A percentile compares a stretch with the other conserved stretches of the same genome.
Evolutionary conservation across 2,329 filamentous ascomycete species (phyloP).

Genomic region (Chrysoporthe cubensis): DNA sequence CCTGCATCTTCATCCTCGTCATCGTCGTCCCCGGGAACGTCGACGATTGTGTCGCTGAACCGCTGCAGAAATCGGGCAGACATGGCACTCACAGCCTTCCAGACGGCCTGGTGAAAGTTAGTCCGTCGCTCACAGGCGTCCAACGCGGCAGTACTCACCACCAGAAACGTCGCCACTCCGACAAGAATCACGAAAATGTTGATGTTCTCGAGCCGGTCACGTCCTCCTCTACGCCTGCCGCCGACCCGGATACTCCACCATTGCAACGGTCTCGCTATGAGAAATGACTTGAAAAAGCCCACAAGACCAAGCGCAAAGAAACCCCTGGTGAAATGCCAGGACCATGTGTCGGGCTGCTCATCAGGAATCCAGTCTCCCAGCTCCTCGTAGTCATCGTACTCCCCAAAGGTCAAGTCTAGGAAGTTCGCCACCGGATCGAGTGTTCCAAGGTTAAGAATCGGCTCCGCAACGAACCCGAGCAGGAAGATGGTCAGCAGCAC

Average conservation of each 20-base stretch:
- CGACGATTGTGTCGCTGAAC: slow-evolving; percentile 79
- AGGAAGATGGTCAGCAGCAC: slow-evolving; percentile 75
- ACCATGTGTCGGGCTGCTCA: slow-evolving; percentile 66
- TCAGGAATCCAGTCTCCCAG: slow-evolving; percentile 45
- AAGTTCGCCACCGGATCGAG: slow-evolving; percentile 74
- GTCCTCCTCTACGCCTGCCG: slow-evolving; percentile 65
- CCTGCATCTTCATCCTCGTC: slow-evolving; percentile 49
- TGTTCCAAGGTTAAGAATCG: slow-evolving; percentile 81
- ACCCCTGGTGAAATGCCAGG: slow-evolving; percentile 85
- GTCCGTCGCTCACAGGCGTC: slow-evolving; percentile 26
- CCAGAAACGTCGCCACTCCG: slow-evolving; percentile 79
- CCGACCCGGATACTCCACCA: slow-evolving; percentile 75
- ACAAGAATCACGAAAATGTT: slow-evolving; percentile 80
- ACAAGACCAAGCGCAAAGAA: slow-evolving; percentile 87
- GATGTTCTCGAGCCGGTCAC: slow-evolving; percentile 77
- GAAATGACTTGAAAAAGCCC: slow-evolving; percentile 79
- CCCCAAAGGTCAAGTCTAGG: slow-evolving; percentile 52
- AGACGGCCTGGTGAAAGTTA: slow-evolving; percentile 64
- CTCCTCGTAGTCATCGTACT: slow-evolving; percentile 45
- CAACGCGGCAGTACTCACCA: slow-evolving; percentile 52
- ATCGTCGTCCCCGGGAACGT: slow-evolving; percentile 70
- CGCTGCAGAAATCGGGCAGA: slow-evolving; percentile 74
- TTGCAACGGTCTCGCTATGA: slow-evolving; percentile 75
- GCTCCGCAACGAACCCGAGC: slow-evolving; percentile 90
- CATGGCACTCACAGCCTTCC: slow-evolving; percentile 77